Evolutionary conservation across 2,329 filamentous ascomycete genomes (phyloP), one percentile per base, ranked within the genome.

Genomic region (Thelonectria olida): DNA sequence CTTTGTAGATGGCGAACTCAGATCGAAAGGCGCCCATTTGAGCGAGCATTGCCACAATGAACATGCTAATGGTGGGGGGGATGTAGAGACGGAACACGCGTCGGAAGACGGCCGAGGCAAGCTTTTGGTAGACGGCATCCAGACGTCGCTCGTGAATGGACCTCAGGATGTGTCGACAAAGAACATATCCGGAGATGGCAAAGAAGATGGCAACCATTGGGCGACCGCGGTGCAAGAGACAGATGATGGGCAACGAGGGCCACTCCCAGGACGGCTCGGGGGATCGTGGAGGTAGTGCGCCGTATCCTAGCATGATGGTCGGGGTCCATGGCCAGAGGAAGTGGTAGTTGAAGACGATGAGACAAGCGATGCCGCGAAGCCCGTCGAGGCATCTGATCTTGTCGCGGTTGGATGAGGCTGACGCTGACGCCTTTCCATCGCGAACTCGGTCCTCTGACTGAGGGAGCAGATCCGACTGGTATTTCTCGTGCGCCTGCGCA

Each of bases 151-250:
- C 73, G 36, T 78, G 74, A 1, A 79, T 78, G 5, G 73, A 62
- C n/a, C 74, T 64, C 12, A 80, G 56, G 19, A 79, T 75, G 54
- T 79, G 77, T 6, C 77, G 72, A 20, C 73, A 78, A 31, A 80
- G 70, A 23, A 80, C 78, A 50, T 80, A 80, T n/a, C 78, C 78
- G 0, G 78, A 80, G 25, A 80, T 79, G 66, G 76, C 78, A 50
- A 80, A 80, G 71, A 80, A 80, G 38, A 80, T 78, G 53, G 78
- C 76, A 5, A 80, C 78, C 78, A 80, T 80, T 10, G 78, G 73
- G 5, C 76, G 73, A 4, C 78, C 78, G 38, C 77, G 75, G 54
- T 79, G 76, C 61, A 79, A 48, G 3, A 80, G 73, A 47, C 77
- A 79, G 27, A 80, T 45, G 55, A 80, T 79, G n/a, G 78, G 78